Evolutionary conservation across 179 eudicot genomes (phyloP).

Genomic region (Silene coronaria): DNA sequence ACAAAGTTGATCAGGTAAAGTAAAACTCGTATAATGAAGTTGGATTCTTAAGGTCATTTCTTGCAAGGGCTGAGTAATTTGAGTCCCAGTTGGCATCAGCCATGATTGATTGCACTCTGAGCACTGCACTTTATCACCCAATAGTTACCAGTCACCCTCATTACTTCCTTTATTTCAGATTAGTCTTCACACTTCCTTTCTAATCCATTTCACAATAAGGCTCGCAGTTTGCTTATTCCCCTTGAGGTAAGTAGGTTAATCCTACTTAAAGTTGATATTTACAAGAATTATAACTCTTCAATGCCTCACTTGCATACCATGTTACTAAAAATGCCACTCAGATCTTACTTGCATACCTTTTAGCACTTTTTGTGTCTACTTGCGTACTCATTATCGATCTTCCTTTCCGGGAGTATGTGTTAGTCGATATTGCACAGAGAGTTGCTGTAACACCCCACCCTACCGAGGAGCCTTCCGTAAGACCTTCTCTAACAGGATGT

Average conservation of each 20-base stretch:
- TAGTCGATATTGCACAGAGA: background rate
- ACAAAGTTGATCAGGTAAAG: slow-evolving; percentile 1
- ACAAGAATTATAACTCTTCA: background rate
- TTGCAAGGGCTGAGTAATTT: background rate
- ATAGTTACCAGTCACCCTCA: background rate
- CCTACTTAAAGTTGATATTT: background rate
- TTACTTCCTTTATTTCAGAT: background rate
- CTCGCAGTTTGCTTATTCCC: background rate
- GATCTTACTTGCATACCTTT: background rate
- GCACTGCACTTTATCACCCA: background rate
- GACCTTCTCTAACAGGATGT: no score
- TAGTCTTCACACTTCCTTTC: background rate
- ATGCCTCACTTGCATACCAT: background rate
- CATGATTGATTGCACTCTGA: background rate
- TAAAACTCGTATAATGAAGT: background rate
- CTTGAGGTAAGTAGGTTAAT: background rate
- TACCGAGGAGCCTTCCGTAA: no score
- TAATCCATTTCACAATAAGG: background rate
- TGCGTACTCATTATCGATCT: background rate
- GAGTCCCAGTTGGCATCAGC: background rate
- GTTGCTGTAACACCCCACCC: no score
- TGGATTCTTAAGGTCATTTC: background rate
- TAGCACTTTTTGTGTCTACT: background rate
- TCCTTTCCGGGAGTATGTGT: background rate
- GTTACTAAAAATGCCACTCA: background rate